Conservation (phyloP, 1,284 basidiomycete genomes). For the Apiotrichum montevideense region DNA sequence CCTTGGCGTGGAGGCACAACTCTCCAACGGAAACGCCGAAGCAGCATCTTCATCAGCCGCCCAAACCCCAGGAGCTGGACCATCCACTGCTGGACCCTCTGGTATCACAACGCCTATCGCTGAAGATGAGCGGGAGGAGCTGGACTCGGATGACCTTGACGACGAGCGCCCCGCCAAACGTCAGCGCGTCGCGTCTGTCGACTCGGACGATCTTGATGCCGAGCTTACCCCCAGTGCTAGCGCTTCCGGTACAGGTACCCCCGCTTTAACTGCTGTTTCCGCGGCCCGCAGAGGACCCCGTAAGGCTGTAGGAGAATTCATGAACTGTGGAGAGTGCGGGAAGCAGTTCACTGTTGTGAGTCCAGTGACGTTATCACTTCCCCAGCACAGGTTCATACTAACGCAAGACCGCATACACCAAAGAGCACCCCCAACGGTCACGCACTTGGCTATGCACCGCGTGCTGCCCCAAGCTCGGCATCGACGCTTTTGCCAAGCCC, state of each 20-base stretch:
- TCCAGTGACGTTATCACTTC: constrained; percentile 9
- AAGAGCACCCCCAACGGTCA: constrained; percentile 56
- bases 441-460: constrained; percentile 69
- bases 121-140: constrained; percentile 10
- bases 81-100: background rate
- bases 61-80: too few species aligned
- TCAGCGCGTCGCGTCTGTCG: constrained; percentile 36
- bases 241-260: constrained; percentile 51
- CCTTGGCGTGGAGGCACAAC: constrained; percentile 41
- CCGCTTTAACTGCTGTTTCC: constrained; percentile 25
- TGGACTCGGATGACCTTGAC: constrained; percentile 33
- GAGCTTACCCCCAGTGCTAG: constrained; percentile 27
- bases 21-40: constrained; percentile 6
- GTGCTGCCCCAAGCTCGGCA: constrained; percentile 67
- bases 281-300: constrained; percentile 45
- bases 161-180: constrained; percentile 31
- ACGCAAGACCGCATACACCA: constrained; percentile 71
- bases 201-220: constrained; percentile 64
- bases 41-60: constrained; percentile 12
- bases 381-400: background rate
- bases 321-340: constrained; percentile 72
- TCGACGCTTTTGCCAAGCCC: constrained; percentile 60
- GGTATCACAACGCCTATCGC: background rate
- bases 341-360: constrained; percentile 84
- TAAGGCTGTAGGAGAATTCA: constrained; percentile 71